Evolutionary conservation across 495 filamentous ascomycete species (phyloP), one percentile per base, ranked within the genome.

Genomic region (Hypomontagnella submonticulosa): DNA sequence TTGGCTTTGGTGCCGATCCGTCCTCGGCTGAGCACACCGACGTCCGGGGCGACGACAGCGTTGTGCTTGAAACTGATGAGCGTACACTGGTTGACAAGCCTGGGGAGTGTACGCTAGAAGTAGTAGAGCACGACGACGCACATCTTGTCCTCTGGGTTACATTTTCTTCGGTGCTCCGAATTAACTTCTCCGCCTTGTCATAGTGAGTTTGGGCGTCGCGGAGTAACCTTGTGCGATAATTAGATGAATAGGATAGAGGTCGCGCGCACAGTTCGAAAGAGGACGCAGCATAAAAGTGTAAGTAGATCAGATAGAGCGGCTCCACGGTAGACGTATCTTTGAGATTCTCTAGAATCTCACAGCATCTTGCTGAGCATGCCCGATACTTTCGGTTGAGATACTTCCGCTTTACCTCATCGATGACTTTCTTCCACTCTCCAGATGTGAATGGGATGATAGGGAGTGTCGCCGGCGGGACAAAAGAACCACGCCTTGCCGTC

Each of bases 231-330:
- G 75, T 73, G 27, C 83, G 79, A 38, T 77, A 75, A 13, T 74
- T 66, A 1, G 81, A 80, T 41, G 72, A 75, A 9, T 71, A 68
- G 1, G 79, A 79, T 7, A 84, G 73, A 12, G 80, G 73, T 16
- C 77, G 76, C n/a, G 82, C 82, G 43, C 78, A 82, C 37, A 80
- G 75, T 63, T 86, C 83, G 32, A 83, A 73, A 3, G 81, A 83
- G 12, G 78, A 78, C 1, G 83, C 83, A 6, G 81, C 81, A 49
- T 82, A 84, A 66, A 85, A 86, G 53, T 79, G 80, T 4, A 86
- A 69, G 57, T 85, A 84, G 43, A 85, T 83, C 5, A 79, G 72
- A 67, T 82, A 79, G 11, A 81, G 52, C 11, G 83, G 81, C 49
- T 83, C 80, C 34, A 79, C 66, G 9, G 76, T 62, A 6, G 74